Percentiles rank a stretch among this genome's conserved stretches.
phyloP scores from a whole-genome alignment of 1,284 basidiomycete species.

The Fomitopsis betulina region DNA sequence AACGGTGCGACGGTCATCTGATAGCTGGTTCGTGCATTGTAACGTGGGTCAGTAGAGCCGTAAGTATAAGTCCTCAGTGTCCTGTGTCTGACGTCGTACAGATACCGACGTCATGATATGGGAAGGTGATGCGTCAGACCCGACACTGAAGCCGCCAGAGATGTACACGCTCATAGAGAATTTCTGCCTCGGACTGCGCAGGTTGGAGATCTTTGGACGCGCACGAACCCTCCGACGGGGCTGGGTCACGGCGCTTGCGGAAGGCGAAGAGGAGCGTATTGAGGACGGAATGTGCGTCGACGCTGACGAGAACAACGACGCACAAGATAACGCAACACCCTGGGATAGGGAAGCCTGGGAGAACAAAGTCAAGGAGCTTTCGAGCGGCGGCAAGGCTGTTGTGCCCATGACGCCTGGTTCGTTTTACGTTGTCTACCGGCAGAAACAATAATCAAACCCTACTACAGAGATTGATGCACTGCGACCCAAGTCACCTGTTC shows the following conservation, averaged over 20 bases:
- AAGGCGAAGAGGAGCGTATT: constrained; percentile 54
- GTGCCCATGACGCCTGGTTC: constrained; percentile 58
- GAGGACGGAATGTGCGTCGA: constrained; percentile 33
- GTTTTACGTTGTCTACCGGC: constrained; percentile 2
- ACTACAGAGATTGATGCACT: constrained; percentile 74
- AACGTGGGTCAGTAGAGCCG: constrained; percentile 71
- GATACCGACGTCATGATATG: constrained; percentile 97
- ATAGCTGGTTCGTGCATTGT: constrained; percentile 96
- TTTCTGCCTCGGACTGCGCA: constrained; percentile 91
- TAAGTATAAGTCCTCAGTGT: background rate
- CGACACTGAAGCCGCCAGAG: constrained; percentile 87
- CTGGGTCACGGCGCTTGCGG: constrained; percentile 85
- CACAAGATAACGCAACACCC: constrained; percentile 27
- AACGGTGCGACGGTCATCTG: constrained; percentile 90
- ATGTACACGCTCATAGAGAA: constrained; percentile 96
- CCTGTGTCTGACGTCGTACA: constrained; percentile 2
- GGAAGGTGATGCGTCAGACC: constrained; percentile 81
- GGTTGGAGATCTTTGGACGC: constrained; percentile 88
- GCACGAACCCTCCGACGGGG: constrained; percentile 75
- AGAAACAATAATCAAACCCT: background rate
- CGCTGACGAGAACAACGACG: constrained; percentile 39
- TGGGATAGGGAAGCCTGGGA: constrained; percentile 63
- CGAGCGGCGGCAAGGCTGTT: constrained; percentile 47
- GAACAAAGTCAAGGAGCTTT: constrained; percentile 47
- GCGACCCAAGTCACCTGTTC: constrained; percentile 81